Evolutionary conservation across 1,284 basidiomycete species (phyloP).

Genomic region (Apiotrichum akiyoshidainum): DNA sequence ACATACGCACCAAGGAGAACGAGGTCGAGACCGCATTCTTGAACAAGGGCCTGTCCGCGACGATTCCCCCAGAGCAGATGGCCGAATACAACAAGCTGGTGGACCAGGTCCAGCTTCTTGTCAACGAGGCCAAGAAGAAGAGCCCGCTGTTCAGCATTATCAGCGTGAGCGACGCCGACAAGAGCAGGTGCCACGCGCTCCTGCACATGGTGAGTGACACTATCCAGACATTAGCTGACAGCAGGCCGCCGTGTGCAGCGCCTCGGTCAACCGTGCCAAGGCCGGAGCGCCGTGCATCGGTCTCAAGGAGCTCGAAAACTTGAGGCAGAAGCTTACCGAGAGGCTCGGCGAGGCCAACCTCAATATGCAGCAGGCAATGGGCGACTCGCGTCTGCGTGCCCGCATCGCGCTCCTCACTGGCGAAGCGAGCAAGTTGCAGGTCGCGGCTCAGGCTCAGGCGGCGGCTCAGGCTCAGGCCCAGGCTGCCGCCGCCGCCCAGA

Average conservation of each 20-base stretch:
- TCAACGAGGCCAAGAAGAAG: constrained; percentile 18
- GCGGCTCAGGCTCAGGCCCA: constrained; percentile 1
- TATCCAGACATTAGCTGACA: background rate
- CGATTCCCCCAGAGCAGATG: constrained; percentile 19
- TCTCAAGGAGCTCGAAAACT: constrained; percentile 20
- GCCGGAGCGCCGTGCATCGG: constrained; percentile 15
- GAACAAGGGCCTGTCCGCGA: constrained; percentile 14
- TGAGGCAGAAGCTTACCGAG: constrained; percentile 11
- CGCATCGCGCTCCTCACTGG: constrained; percentile 17
- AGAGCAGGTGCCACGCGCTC: constrained; percentile 10
- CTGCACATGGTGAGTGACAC: constrained; percentile 13
- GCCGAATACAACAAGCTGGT: constrained; percentile 12
- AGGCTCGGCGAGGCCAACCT: constrained; percentile 10
- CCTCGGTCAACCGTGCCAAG: constrained; percentile 12
- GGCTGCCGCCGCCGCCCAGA: background rate
- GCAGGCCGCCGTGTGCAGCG: constrained; percentile 1
- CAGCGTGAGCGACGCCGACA: constrained; percentile 14
- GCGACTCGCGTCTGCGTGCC: constrained; percentile 11
- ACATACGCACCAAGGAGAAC: constrained; percentile 16
- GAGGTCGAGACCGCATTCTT: constrained; percentile 20
- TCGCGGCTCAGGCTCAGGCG: background rate
- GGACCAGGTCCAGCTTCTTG: constrained; percentile 11
- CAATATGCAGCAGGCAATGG: constrained; percentile 16
- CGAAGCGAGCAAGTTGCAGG: constrained; percentile 7
- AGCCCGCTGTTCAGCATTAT: constrained; percentile 21